Conservation (phyloP, 768 basidiomycete species). For the Mycena epipterygia region DNA sequence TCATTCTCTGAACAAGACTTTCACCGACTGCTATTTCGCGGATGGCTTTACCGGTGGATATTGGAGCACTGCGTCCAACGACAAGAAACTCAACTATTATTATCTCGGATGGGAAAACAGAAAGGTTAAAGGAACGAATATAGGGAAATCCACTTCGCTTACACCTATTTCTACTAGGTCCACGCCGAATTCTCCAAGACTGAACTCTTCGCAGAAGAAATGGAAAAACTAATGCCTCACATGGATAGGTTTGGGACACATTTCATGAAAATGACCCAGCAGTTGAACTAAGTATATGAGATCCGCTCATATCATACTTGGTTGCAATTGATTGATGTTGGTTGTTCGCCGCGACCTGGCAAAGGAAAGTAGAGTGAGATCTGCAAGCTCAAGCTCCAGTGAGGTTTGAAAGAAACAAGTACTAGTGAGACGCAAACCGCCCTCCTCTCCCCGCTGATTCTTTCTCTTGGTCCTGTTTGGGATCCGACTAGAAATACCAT, state of each 20-base stretch:
- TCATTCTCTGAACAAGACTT: background rate
- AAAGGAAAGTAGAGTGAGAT: too few species aligned
- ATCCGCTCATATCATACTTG: too few species aligned
- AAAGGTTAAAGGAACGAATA: background rate
- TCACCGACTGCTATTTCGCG: background rate
- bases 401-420: too few species aligned
- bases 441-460: too few species aligned
- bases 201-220: background rate
- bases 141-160: background rate
- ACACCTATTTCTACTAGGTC: background rate
- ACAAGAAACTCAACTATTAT: background rate
- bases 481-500: too few species aligned
- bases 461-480: too few species aligned
- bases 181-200: background rate
- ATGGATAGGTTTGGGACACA: background rate
- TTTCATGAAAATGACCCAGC: background rate
- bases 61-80: background rate
- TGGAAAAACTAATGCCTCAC: background rate
- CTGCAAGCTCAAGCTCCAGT: too few species aligned
- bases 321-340: too few species aligned
- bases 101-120: background rate
- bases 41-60: background rate
- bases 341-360: too few species aligned
- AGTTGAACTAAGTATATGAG: too few species aligned
- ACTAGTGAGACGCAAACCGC: too few species aligned